Evolutionary conservation across 805 yeast genomes (phyloP), one percentile per base, ranked within the genome.

Genomic region (Ogataea methanolica): DNA sequence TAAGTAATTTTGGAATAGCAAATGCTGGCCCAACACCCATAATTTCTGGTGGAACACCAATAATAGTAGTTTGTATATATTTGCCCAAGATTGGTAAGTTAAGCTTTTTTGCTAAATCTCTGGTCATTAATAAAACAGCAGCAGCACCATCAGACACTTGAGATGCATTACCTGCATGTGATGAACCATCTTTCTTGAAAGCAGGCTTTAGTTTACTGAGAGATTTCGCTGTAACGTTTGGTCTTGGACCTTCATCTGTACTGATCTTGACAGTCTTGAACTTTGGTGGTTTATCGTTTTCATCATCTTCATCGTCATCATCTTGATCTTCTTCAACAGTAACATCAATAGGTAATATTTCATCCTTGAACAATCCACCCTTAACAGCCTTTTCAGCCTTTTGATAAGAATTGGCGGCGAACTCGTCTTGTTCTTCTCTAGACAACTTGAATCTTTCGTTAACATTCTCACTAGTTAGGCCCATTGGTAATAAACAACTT

Each of bases 11-110:
- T 52, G 99, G 98, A 60, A 92, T 91, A 50, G 98, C 99, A 59
- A 78, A 81, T 26, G 96, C 97, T 49, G 99, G 99, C 39, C 98
- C 99, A 59, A 92, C 82, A 49, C 98, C 99, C 99, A 92, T 92
- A 51, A 91, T 80, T 70, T 89, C 96, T 21, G 97, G 97, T 47
- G 97, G 96, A 41, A 91, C 97, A 59, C 99, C 99, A 47, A 86
- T 92, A 37, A 83, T 73, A 56, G 85, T 79, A 61, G 88, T 83
- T 57, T 83, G 85, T 52, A 90, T 81, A 58, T 80, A 92, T 72
- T 87, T 88, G 52, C 84, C 99, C 49, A 85, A 60, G 51, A 89
- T 81, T 46, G 86, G 83, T 57, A 86, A 75, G 36, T 85, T 83
- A 49, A 83, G 70, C 58, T 76, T 70, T 66, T 85, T 82, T 21